Base-by-base conservation (phyloP, 345 rosid genomes). In the Brassica juncea region DNA sequence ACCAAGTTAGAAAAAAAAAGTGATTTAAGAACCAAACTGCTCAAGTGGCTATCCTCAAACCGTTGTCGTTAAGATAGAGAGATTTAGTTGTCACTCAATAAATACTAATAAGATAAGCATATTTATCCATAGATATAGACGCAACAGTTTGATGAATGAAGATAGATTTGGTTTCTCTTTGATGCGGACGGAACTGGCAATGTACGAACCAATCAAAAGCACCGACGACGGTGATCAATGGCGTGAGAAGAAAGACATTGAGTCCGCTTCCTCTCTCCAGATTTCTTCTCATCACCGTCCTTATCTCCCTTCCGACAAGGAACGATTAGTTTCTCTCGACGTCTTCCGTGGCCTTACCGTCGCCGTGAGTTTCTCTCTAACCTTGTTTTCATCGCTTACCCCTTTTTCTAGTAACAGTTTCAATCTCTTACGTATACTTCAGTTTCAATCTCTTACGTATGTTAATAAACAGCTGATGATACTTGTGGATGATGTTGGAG, bases 401-500 rank as follows among this genome's bases (percentile, higher is more conserved):
- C 19, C 1, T 28, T 27, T 58, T 9, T 58, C 0, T 55, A 1
- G 31, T 59, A 1, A 23, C 4, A 57, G 5, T 7, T 19, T 3
- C 28, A 23, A 10, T 23, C n/a, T 25, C 28, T 23, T 59, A 16
- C 10, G 10, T 54, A 15, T 54, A 15, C 59, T 54, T 54, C 59
- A 6, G 59, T 16, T 54, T 54, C 21, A 19, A 19, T 19, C 19
- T 19, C 19, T 19, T 19, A 19, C 19, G 21, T 19, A 19, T 6
- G 2, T 8, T 4, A 11, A 14, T 71, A 31, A 52, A 87, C 92
- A 94, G 97, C 91, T 94, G 65, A 94, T 94, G 98, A 90, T 94
- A 71, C 77, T 94, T 10, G 98, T 92, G 72, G 97, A 94, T 77
- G 86, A 92, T 76, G 92, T 74, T 61, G 98, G 98, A 77, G 94